Conservation (phyloP, 1,139 yeast species). For the Tardiomyces depauwii region DNA sequence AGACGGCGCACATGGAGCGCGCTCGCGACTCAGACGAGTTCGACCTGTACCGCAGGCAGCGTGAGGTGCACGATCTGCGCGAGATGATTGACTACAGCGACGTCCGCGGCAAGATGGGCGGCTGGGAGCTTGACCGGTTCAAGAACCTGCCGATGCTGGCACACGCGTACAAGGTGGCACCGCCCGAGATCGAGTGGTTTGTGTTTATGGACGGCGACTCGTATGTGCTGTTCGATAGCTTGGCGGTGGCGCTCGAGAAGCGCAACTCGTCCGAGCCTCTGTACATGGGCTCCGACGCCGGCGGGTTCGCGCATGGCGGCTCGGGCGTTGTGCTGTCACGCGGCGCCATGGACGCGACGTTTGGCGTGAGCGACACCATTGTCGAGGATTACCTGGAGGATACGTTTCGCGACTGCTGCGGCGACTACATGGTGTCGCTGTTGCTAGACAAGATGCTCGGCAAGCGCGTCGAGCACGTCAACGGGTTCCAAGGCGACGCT, state of each 20-base stretch:
- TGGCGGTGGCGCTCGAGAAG: conserved; percentile 8
- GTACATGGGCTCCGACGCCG: conserved; percentile 18
- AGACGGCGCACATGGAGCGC: conserved; percentile 6
- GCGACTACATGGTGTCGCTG: conserved; percentile 23
- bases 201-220: conserved; percentile 15
- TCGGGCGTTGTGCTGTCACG: conserved; percentile 25
- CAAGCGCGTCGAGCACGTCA: neutral
- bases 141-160: conserved; percentile 15
- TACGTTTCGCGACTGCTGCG: conserved; percentile 20
- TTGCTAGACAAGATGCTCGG: conserved; percentile 6
- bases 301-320: conserved; percentile 29
- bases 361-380: conserved; percentile 7
- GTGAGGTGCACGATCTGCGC: conserved; percentile 12
- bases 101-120: conserved; percentile 7
- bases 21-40: conserved; percentile 6
- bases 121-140: conserved; percentile 11
- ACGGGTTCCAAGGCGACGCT: conserved; percentile 20
- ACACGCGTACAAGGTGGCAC: conserved; percentile 10
- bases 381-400: conserved; percentile 10
- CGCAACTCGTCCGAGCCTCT: conserved; percentile 12
- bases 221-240: conserved; percentile 10
- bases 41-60: conserved; percentile 13
- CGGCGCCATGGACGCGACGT: conserved; percentile 18
- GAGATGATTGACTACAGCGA: conserved; percentile 10
- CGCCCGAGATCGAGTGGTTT: conserved; percentile 16